Conservation (phyloP, 441 rosid species). For the Gossypium trilobum region DNA sequence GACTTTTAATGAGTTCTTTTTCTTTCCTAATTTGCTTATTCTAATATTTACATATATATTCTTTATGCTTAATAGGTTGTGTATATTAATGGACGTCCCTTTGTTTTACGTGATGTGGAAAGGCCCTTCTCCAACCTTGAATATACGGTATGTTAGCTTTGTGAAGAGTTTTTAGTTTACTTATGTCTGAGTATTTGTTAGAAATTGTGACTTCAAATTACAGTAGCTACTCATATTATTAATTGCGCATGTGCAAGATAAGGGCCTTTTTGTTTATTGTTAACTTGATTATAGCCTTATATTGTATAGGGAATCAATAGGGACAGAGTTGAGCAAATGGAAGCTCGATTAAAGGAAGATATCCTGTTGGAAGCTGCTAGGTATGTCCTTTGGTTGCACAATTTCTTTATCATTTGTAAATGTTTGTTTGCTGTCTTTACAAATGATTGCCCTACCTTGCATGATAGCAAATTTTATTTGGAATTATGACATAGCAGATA, state of each 20-base stretch:
- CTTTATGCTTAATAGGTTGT: slow-evolving; percentile 53
- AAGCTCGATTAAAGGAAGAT: slow-evolving; percentile 84
- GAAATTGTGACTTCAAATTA: neutral
- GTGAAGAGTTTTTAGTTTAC: neutral
- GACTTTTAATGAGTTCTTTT: neutral
- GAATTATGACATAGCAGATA: slow-evolving; percentile 51
- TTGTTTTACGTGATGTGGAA: slow-evolving; percentile 93
- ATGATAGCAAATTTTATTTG: slow-evolving; percentile 19
- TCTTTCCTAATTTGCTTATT: neutral
- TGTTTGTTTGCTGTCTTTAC: slow-evolving; percentile 7
- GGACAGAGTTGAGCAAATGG: slow-evolving; percentile 92
- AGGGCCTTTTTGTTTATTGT: slow-evolving; percentile 14
- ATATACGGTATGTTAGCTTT: slow-evolving; percentile 56
- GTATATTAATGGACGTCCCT: slow-evolving; percentile 89
- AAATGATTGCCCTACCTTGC: slow-evolving; percentile 16
- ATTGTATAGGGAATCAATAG: slow-evolving; percentile 80
- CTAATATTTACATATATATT: slow-evolving; percentile 6
- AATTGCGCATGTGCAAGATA: neutral
- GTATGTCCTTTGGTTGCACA: slow-evolving; percentile 28
- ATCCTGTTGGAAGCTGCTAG: slow-evolving; percentile 86
- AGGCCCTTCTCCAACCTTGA: slow-evolving; percentile 96
- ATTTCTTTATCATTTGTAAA: neutral
- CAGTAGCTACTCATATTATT: neutral
- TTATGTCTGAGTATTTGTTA: neutral
- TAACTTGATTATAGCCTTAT: slow-evolving; percentile 17